Conservation (phyloP, 768 basidiomycete species). For the Nidularia sp. region DNA sequence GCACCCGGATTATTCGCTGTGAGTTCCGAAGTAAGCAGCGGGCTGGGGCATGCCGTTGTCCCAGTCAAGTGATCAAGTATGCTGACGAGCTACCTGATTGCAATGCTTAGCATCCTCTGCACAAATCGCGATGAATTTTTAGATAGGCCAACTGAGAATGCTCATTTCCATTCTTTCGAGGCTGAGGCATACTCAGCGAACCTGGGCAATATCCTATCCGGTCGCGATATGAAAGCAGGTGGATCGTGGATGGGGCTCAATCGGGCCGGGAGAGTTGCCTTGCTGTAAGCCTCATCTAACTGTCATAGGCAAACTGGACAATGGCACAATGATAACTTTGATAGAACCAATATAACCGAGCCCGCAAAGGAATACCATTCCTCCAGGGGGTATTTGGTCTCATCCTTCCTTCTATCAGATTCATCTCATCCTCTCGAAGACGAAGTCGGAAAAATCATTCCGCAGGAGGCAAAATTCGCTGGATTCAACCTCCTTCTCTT, state of each 20-base stretch:
- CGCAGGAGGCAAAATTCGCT: constrained; percentile 53
- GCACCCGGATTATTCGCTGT: constrained; percentile 78
- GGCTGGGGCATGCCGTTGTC: too few relatives aligned
- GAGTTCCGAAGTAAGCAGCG: constrained; percentile 21
- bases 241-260: constrained; percentile 83
- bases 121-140: constrained; percentile 78
- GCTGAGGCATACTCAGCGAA: constrained; percentile 15
- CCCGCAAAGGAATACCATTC: constrained; percentile 38
- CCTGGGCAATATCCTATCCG: constrained; percentile 55
- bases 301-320: constrained; percentile 5
- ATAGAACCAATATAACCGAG: constrained; percentile 86
- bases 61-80: too few relatives aligned
- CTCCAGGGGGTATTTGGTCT: constrained; percentile 67
- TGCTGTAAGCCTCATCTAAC: constrained; percentile 45
- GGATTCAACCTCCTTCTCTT: constrained; percentile 82
- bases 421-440: constrained; percentile 42
- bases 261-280: constrained; percentile 59
- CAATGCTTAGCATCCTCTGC: constrained; percentile 55
- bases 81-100: too few relatives aligned
- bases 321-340: constrained; percentile 8
- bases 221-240: constrained; percentile 67
- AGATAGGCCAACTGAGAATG: constrained; percentile 58
- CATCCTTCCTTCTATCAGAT: constrained; percentile 62
- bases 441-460: constrained; percentile 41
- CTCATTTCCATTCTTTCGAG: constrained; percentile 67